Conservation (phyloP, 2,329 filamentous ascomycete genomes). For the Fusarium sp. region DNA sequence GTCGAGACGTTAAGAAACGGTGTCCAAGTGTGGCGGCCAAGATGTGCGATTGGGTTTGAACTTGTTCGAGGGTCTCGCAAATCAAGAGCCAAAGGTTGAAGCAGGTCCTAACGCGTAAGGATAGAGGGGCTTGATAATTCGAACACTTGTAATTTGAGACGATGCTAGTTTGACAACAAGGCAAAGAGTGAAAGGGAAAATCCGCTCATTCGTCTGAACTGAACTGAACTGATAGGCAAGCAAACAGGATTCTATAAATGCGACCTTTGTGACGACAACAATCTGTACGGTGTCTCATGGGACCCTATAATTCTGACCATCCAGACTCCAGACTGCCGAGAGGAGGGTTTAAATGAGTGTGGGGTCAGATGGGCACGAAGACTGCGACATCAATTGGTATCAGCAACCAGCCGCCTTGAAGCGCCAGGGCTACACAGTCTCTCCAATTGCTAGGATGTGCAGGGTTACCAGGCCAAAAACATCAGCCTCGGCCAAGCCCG, state of each 20-base stretch:
- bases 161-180: slow-evolving; percentile 12
- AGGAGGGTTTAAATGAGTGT: slow-evolving; percentile 48
- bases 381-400: slow-evolving; percentile 43
- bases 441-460: slow-evolving; percentile 42
- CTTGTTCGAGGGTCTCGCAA: slow-evolving; percentile 5
- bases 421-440: slow-evolving; percentile 45
- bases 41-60: slow-evolving; percentile 1
- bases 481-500: slow-evolving; percentile 35
- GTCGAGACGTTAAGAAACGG: slow-evolving; percentile 12
- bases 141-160: slow-evolving; percentile 17
- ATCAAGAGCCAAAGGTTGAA: slow-evolving; percentile 9
- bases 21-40: slow-evolving; percentile 16
- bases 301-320: slow-evolving; percentile 39
- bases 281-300: slow-evolving; percentile 39
- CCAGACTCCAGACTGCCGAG: slow-evolving; percentile 40
- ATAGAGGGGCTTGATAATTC: slow-evolving; percentile 13
- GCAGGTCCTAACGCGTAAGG: slow-evolving; percentile 20
- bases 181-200: slow-evolving; percentile 8
- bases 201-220: slow-evolving; percentile 12
- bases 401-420: slow-evolving; percentile 46
- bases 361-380: slow-evolving; percentile 48
- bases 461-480: slow-evolving; percentile 41
- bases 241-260: slow-evolving; percentile 39
- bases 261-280: slow-evolving; percentile 37
- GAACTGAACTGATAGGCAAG: slow-evolving; percentile 14